Evolutionary conservation across 108 stramenopile species (phyloP), one percentile per base, ranked within the genome.

Genomic region (Discostella pseudostelligera): DNA sequence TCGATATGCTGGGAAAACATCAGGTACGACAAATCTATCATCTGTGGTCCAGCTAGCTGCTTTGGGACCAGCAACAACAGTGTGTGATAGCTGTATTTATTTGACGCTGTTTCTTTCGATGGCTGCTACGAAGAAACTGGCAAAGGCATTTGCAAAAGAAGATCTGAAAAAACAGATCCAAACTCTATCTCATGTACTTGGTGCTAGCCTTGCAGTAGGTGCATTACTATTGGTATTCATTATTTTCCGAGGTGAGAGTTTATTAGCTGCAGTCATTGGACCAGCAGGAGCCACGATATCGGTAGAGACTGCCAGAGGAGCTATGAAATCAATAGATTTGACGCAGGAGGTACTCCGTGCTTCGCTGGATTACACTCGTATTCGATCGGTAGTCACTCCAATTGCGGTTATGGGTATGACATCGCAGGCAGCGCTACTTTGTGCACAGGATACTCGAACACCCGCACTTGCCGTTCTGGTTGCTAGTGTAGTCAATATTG

Each of bases 11-110:
- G 61, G 72, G n/a, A 55, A 17, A 53, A 13, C 72, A 12, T 58
- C 81, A 24, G n/a, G 45, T 12, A 49, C 70, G 13, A 50, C 67
- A 1, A 56, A 61, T 47, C 57, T 68, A 39, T 69, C 64, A 16
- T 75, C 76, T 13, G 83, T 89, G 5, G 40, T 83, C 12, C 92
- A 96, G 67, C 76, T 98, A 28, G 97, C 97, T 3, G 86, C 95
- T 8, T 72, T 98, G 13, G 97, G 97, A 22, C 97, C 97, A 4
- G 95, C 95, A 11, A 96, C 95, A 8, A 93, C 90, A 55, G 65
- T 97, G 2, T 88, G 88, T 65, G 97, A 97, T 65, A 80, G 79
- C 20, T 47, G 76, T 0, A 71, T 95, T 7, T 98, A 96, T 59
- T 56, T 88, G 36, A 89, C 83, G 44, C 84, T 84, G 57, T 97